Base-by-base conservation (phyloP, 441 rosid genomes). In the Adansonia madagascariensis region DNA sequence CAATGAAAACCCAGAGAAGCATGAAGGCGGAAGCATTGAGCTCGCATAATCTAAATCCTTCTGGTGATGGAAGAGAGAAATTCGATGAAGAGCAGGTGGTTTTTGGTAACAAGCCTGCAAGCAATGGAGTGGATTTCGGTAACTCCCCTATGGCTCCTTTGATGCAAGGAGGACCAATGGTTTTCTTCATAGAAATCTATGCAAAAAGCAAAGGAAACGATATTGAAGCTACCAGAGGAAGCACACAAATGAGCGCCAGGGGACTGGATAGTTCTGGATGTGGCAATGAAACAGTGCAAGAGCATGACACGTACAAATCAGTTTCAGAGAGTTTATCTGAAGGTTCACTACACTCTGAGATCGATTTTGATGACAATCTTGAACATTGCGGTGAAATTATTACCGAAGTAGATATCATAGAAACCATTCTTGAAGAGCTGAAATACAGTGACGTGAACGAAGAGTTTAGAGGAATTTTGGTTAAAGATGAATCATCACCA, bases 1-100 rank as follows among this genome's bases (percentile, higher is more conserved):
- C 87, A 14, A 55, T 94, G 85, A 94, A 89, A 86, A 73, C 88
- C 9, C 93, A 89, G 76, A 94, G 83, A 80, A 84, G 84, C 77
- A 63, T 75, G 61, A 89, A 85, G 56, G 67, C 59, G 77, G 91
- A 75, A 85, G 86, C 64, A 79, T 71, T 77, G 41, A 77, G 82
- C 49, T 85, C 79, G 0, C 60, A 66, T 20, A 84, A 46, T 57
- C 56, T 56, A 52, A 79, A 67, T 64, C 71, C 78, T 15, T 65
- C 75, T 12, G 75, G 27, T 52, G 68, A 57, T 62, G 79, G 68
- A 41, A 49, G 56, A 71, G 77, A 70, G 39, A 71, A 71, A 47
- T 55, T 64, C 47, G 77, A 70, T 10, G 68, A 61, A 69, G 67
- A 57, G 47, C 43, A 67, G 44, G 24, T 41, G 52, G 2, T 49